A percentile compares a stretch with the other conserved stretches of the same genome.
These are phyloP conservation scores for Leccinellum rugosiceps DNA, from an alignment of 768 basidiomycete genomes.

Conservation along the genomic window DNA sequence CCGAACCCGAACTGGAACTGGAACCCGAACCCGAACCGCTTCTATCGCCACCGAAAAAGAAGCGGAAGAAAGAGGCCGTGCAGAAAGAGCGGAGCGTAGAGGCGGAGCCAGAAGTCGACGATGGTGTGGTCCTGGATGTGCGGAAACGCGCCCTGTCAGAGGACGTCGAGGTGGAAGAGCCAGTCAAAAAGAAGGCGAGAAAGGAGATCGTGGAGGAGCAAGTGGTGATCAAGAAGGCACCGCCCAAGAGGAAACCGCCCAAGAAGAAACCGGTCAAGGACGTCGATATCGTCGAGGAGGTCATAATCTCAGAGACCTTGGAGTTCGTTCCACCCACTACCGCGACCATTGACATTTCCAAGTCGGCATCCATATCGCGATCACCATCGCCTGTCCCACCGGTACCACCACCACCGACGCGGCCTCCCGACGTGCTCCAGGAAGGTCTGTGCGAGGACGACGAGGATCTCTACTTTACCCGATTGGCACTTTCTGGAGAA, in stretches of 20 bases:
- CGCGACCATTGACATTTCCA: conserved; percentile 47
- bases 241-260: conserved; percentile 33
- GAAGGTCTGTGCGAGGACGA: conserved; percentile 76
- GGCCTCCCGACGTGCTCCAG: conserved; percentile 51
- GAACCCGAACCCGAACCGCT: conserved; percentile 34
- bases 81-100: conserved; percentile 39
- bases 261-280: conserved; percentile 36
- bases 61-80: conserved; percentile 47
- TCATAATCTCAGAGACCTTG: conserved; percentile 49
- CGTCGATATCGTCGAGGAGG: conserved; percentile 41
- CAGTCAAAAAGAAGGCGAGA: conserved; percentile 23
- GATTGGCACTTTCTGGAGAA: conserved; percentile 31
- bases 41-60: conserved; percentile 54
- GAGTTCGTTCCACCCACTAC: conserved; percentile 50
- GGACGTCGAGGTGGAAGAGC: conserved; percentile 34
- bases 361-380: conserved; percentile 42
- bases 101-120: conserved; percentile 63
- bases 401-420: conserved; percentile 38
- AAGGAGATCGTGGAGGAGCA: conserved; percentile 36
- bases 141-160: conserved; percentile 48
- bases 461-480: conserved; percentile 83
- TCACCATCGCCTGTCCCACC: conserved; percentile 51
- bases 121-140: conserved; percentile 30
- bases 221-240: conserved; percentile 33
- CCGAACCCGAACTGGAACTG: conserved; percentile 31